Conservation (phyloP, 2,329 filamentous ascomycete species). For the Talaromyces sp. region DNA sequence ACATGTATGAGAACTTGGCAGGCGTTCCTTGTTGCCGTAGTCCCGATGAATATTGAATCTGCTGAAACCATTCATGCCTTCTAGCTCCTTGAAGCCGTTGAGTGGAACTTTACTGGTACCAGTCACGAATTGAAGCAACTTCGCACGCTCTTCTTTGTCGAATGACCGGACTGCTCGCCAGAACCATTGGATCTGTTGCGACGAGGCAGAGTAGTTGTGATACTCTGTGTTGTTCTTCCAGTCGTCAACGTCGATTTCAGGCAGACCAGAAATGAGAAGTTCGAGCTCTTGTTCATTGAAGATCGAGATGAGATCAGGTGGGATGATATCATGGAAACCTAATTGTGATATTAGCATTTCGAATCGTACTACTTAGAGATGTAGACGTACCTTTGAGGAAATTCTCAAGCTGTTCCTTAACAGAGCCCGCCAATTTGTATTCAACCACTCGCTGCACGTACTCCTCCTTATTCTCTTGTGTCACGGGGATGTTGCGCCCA, state of each 20-base stretch:
- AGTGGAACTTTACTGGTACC: constrained; percentile 97
- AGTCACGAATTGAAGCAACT: constrained; percentile 95
- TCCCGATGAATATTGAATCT: constrained; percentile 99
- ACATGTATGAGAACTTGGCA: constrained; percentile 96
- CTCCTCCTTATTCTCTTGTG: constrained; percentile 97
- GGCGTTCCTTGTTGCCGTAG: constrained; percentile 90
- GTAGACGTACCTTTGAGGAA: constrained; percentile 71
- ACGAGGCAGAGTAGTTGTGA: constrained; percentile 92
- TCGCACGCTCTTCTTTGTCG: constrained; percentile 97
- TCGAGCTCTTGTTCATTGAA: constrained; percentile 99
- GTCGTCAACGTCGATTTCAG: constrained; percentile 96
- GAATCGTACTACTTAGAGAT: constrained; percentile 23
- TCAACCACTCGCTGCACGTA: constrained; percentile 94
- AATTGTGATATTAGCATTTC: constrained; percentile 29
- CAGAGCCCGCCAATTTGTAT: constrained; percentile 84
- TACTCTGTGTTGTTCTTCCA: constrained; percentile 99
- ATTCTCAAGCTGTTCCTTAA: constrained; percentile 88
- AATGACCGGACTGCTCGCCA: constrained; percentile 96
- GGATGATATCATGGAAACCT: constrained; percentile 98
- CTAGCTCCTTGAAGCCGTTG: constrained; percentile 97
- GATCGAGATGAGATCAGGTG: constrained; percentile 87
- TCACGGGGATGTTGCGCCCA: constrained; percentile 87
- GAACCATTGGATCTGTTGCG: constrained; percentile 98
- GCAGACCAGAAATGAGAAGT: constrained; percentile 89
- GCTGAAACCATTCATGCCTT: constrained; percentile 98